Evolutionary conservation across 441 rosid genomes (phyloP).

Genomic region (Lepidium campestre): DNA sequence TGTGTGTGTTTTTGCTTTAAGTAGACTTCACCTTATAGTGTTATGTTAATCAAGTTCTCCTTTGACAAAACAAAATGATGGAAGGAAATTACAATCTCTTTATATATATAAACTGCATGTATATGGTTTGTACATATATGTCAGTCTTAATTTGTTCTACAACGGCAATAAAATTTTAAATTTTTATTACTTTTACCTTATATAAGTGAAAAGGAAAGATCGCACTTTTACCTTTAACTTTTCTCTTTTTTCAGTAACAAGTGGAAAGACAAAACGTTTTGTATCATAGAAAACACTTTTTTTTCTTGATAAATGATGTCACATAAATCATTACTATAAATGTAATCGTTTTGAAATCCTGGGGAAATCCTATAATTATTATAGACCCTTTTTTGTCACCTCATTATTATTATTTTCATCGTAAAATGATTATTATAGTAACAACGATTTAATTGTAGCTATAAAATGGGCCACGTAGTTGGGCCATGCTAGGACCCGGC

Average conservation of each 20-base stretch:
- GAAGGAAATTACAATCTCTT: background rate
- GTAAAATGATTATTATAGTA: too few species aligned
- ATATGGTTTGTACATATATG: background rate
- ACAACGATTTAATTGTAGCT: background rate
- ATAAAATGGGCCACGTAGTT: constrained; percentile 13
- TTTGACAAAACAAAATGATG: background rate
- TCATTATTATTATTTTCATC: background rate
- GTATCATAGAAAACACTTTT: background rate
- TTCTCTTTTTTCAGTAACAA: background rate
- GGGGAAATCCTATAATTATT: background rate
- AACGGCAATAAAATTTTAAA: background rate
- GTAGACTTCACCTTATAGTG: background rate
- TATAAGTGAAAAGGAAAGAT: constrained; percentile 9
- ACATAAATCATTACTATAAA: background rate
- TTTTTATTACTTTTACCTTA: constrained; percentile 4
- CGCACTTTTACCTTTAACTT: background rate
- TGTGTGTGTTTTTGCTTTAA: background rate
- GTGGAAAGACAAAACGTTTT: background rate
- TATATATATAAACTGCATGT: background rate
- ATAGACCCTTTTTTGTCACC: background rate
- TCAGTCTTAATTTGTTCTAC: background rate
- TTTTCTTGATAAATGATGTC: background rate
- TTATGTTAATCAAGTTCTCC: background rate
- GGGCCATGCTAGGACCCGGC: constrained; percentile 15
- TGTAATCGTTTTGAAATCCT: background rate